Evolutionary conservation across 352 stramenopile species (phyloP).

Genomic region (Phytopythium ostracodes): DNA sequence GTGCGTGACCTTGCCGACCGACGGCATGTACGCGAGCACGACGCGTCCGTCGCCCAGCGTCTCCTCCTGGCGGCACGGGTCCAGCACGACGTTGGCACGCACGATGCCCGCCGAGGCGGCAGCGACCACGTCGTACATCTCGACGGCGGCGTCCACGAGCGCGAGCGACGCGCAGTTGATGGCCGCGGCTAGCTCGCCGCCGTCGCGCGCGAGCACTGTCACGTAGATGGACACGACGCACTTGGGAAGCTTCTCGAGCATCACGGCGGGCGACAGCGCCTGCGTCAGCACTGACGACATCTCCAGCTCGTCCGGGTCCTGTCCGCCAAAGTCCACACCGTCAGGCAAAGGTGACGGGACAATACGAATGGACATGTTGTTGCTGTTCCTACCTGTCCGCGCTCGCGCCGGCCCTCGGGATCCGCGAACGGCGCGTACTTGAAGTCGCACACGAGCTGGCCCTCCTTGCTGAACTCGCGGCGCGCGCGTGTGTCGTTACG

Average conservation of each 20-base stretch:
- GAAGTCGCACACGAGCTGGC: slow-evolving; percentile 85
- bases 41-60: slow-evolving; percentile 53
- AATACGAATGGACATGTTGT: no score
- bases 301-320: slow-evolving; percentile 76
- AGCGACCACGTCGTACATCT: slow-evolving; percentile 91
- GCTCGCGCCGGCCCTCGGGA: slow-evolving; percentile 49
- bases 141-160: slow-evolving; percentile 85
- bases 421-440: slow-evolving; percentile 86
- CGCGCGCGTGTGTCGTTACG: slow-evolving; percentile 70
- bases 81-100: slow-evolving; percentile 52
- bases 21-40: slow-evolving; percentile 85
- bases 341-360: background rate
- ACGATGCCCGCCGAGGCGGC: slow-evolving; percentile 63
- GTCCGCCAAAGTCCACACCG: background rate
- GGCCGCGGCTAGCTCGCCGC: slow-evolving; percentile 72
- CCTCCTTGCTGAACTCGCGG: slow-evolving; percentile 83
- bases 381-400: slow-evolving; percentile 33
- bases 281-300: slow-evolving; percentile 72
- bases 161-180: slow-evolving; percentile 88
- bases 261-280: slow-evolving; percentile 75
- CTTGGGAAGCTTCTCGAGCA: slow-evolving; percentile 87
- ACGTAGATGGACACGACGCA: slow-evolving; percentile 88
- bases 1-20: slow-evolving; percentile 77
- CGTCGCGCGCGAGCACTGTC: slow-evolving; percentile 85
- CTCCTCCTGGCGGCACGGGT: slow-evolving; percentile 72